phyloP scores from a whole-genome alignment of 1,284 basidiomycete species.

The Boletellus sp. region DNA sequence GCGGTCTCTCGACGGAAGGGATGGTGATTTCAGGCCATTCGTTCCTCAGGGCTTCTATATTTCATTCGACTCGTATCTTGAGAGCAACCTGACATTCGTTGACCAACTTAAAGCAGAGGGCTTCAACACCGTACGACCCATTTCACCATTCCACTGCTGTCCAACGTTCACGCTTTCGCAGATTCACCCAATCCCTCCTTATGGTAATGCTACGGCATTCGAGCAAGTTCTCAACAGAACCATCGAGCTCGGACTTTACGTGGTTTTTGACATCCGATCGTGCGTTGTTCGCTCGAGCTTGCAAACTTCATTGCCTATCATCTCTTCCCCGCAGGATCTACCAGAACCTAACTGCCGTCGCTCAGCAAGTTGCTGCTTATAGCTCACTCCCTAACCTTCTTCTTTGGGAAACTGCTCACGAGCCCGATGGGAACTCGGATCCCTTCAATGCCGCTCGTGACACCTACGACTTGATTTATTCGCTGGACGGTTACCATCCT shows the following conservation, averaged over 20 bases:
- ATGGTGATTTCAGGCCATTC: conserved; percentile 23
- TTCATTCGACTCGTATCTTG: conserved; percentile 18
- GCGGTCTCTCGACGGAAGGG: conserved; percentile 15
- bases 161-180: conserved; percentile 3
- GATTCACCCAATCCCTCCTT: conserved; percentile 33
- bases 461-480: conserved; percentile 60
- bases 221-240: conserved; percentile 22
- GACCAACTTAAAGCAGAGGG: conserved; percentile 21
- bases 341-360: conserved; percentile 57
- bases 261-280: conserved; percentile 35
- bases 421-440: conserved; percentile 69
- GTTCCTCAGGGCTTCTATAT: conserved; percentile 33
- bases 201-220: conserved; percentile 22
- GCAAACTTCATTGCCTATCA: not conserved
- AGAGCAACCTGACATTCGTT: conserved; percentile 21
- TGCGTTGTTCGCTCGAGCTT: conserved; percentile 32
- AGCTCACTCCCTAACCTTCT: conserved; percentile 65
- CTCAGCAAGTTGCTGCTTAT: conserved; percentile 59
- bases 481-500: conserved; percentile 71
- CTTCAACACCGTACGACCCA: conserved; percentile 28
- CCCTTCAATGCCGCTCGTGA: conserved; percentile 52
- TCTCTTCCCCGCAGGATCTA: conserved; percentile 36
- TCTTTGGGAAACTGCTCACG: conserved; percentile 74
- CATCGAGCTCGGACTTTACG: conserved; percentile 23
- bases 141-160: not conserved